Evolutionary conservation across 352 stramenopile genomes (phyloP), one percentile per base, ranked within the genome.

Genomic region (Phytophthora pini): DNA sequence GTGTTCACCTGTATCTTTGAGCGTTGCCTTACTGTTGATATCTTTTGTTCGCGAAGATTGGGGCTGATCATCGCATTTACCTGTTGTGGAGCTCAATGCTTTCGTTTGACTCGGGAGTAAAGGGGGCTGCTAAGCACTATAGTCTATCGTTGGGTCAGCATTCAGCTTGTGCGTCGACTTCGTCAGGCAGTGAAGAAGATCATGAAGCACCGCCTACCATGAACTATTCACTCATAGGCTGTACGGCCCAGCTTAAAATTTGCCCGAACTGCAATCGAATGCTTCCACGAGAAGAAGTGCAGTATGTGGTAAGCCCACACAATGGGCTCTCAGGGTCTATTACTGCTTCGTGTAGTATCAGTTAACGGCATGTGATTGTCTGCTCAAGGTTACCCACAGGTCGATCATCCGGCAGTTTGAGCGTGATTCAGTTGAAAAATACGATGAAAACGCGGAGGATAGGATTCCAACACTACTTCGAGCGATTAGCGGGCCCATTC

Each of bases 1-100:
- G 6, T 7, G 13, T 60, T 24, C 53, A 15, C 50, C 15, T 11
- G 43, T 24, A 24, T 40, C 4, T 49, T 32, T 26, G 8, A 15
- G 24, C 24, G n/a, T 32, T 29, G 15, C 6, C 36, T 71, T 10
- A 68, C 39, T 58, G 29, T 54, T 10, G 12, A 46, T 56, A 8
- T 46, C 0, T 24, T 52, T 26, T 53, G 11, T 32, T 31, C 17
- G 6, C 41, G 13, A 57, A 91, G 82, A 68, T 87, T 44, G 84
- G 84, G 9, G 65, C 70, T 11, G 81, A 90, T 32, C 63, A 79
- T n/a, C 80, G 73, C 22, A 76, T 93, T 32, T 93, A 90, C 34
- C 57, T 93, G n/a, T 32, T 91, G 32, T 93, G 82, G 80, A 83
- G 76, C 56, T 72, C 84, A 20, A 84, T 88, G 77, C 49, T 93